These are phyloP conservation scores for Penicillium decumbens DNA, from an alignment of 2,329 filamentous ascomycete species.

Conservation along the genomic window DNA sequence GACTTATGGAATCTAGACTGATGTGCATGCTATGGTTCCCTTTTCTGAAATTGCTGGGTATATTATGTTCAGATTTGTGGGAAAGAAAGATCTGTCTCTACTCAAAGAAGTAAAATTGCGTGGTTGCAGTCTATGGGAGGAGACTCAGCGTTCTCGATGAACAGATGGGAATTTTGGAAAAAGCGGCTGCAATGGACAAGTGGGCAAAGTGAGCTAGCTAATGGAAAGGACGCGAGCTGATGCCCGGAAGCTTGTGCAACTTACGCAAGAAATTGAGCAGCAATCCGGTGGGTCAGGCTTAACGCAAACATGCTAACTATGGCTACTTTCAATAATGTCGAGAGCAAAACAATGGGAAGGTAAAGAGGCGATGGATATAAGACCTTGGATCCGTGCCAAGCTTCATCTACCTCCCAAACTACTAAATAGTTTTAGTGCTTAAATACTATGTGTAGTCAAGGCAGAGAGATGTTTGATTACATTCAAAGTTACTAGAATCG, in stretches of 20 bases:
- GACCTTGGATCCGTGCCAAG: background rate
- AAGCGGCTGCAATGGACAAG: background rate
- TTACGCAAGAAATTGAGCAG: conserved; percentile 1
- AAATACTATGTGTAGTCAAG: background rate
- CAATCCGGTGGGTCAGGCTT: background rate
- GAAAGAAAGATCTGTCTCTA: background rate
- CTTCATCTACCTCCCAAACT: background rate
- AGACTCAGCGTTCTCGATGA: background rate
- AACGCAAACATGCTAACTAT: background rate
- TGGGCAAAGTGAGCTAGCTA: background rate
- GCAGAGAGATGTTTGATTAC: background rate
- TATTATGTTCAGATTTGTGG: background rate
- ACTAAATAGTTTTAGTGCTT: background rate
- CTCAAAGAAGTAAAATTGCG: background rate
- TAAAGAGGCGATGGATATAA: no score
- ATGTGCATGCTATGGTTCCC: background rate
- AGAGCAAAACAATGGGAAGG: no score
- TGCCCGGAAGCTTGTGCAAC: background rate
- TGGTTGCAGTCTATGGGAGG: background rate
- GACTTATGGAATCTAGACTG: background rate
- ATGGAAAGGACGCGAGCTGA: background rate
- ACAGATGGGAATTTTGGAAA: background rate
- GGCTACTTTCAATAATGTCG: no score
- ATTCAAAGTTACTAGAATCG: conserved; percentile 11
- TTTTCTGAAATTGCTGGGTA: background rate